Evolutionary conservation across 1,139 yeast genomes (phyloP).

Genomic region (Nakaseomyces kungkrabaensis): DNA sequence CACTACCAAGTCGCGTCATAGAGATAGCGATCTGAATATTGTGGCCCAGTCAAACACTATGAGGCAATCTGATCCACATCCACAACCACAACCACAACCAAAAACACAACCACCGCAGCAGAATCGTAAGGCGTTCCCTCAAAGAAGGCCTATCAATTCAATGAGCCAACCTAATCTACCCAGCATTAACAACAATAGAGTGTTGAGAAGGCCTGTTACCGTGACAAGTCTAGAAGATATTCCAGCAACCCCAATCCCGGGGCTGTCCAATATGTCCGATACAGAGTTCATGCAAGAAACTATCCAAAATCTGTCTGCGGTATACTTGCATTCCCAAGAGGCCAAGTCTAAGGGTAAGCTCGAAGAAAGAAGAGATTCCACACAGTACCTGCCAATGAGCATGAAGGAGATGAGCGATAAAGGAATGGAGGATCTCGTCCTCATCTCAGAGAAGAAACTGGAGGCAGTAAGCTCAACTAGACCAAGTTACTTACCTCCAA

Average conservation of each 20-base stretch:
- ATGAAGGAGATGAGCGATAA: conserved; percentile 28
- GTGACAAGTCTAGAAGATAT: conserved; percentile 16
- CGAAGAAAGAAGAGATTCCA: background rate
- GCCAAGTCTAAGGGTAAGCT: conserved; percentile 30
- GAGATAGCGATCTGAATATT: conserved; percentile 5
- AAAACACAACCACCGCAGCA: conserved; percentile 12
- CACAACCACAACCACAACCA: too few relatives aligned
- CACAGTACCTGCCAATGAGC: conserved; percentile 25
- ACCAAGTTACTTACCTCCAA: conserved; percentile 45
- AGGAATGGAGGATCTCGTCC: conserved; percentile 38
- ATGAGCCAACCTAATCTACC: background rate
- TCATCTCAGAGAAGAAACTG: conserved; percentile 38
- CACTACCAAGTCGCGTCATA: conserved; percentile 9
- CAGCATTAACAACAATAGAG: background rate
- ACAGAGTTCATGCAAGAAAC: conserved; percentile 29
- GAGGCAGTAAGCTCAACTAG: conserved; percentile 35
- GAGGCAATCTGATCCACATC: too few relatives aligned
- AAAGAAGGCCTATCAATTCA: background rate
- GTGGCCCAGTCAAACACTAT: too few relatives aligned
- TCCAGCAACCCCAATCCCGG: conserved; percentile 34
- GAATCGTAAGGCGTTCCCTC: background rate
- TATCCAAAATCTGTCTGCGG: conserved; percentile 33
- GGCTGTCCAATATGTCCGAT: conserved; percentile 26
- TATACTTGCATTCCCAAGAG: conserved; percentile 33
- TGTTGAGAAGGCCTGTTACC: conserved; percentile 2